Conservation (phyloP, 495 filamentous ascomycete species). For the Lasiosphaeria miniovina region DNA sequence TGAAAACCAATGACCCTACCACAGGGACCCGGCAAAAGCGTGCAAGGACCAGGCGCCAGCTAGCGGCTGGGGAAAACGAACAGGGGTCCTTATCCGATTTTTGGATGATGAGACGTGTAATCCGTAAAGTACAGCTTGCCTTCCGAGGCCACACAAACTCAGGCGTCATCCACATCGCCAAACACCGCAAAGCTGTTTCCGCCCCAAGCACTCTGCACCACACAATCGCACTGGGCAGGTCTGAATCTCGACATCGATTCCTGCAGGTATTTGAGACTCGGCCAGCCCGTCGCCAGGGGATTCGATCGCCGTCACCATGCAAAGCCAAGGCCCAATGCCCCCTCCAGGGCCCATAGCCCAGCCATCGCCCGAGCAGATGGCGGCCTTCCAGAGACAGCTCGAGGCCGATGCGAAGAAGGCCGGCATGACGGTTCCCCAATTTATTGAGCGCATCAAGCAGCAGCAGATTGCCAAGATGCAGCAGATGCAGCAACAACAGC, state of each 20-base stretch:
- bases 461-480: slow-evolving; percentile 55
- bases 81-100: slow-evolving; percentile 7
- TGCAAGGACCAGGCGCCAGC: slow-evolving; percentile 2
- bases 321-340: neutral
- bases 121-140: slow-evolving; percentile 18
- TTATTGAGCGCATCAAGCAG: slow-evolving; percentile 58
- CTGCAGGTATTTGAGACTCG: neutral
- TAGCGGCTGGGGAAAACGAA: neutral
- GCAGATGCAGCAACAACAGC: slow-evolving; percentile 64
- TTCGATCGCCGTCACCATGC: neutral
- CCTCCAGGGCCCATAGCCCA: slow-evolving; percentile 38
- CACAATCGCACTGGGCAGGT: neutral
- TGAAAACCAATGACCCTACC: neutral
- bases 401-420: slow-evolving; percentile 70
- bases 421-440: slow-evolving; percentile 73
- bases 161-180: neutral
- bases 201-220: neutral
- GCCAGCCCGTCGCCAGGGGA: neutral
- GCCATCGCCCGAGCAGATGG: slow-evolving; percentile 83
- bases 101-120: slow-evolving; percentile 17
- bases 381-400: slow-evolving; percentile 77
- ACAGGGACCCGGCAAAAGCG: neutral
- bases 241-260: neutral
- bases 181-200: neutral
- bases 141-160: neutral